A percentile compares a stretch with the other conserved stretches of the same genome.
Conservation (phyloP, 2,329 filamentous ascomycete genomes). For the Zasmidium angulare region DNA sequence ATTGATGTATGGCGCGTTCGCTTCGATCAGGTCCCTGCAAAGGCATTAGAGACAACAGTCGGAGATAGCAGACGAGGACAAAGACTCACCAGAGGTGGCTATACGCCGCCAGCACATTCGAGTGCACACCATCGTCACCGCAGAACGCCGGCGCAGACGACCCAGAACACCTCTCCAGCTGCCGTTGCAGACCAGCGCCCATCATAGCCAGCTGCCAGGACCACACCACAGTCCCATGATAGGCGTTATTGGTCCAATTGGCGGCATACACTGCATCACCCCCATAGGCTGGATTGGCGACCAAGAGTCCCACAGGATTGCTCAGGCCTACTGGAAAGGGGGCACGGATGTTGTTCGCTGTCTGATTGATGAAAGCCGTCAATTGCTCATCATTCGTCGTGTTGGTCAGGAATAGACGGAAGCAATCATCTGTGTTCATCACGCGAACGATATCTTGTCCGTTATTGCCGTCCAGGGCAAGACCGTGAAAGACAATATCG, state of each 20-base stretch:
- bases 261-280: constrained; percentile 46
- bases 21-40: constrained; percentile 54
- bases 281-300: constrained; percentile 62
- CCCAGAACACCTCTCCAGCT: constrained; percentile 53
- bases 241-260: constrained; percentile 59
- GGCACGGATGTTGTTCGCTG: constrained; percentile 56
- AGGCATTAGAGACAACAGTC: background rate
- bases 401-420: constrained; percentile 61
- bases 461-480: constrained; percentile 56
- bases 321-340: constrained; percentile 61
- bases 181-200: constrained; percentile 59
- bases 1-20: constrained; percentile 53
- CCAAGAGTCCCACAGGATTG: constrained; percentile 57
- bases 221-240: constrained; percentile 66
- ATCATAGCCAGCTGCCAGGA: constrained; percentile 66
- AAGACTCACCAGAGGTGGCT: constrained; percentile 53
- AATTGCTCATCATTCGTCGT: constrained; percentile 57
- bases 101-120: constrained; percentile 51
- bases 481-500: constrained; percentile 55
- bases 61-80: background rate
- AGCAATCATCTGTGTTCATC: constrained; percentile 65
- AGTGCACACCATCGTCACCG: constrained; percentile 42
- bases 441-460: constrained; percentile 53
- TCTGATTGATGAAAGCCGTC: constrained; percentile 56
- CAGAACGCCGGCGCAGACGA: constrained; percentile 52